A percentile compares a stretch with the other conserved stretches of the same genome.
These are phyloP conservation scores for Pichia sp. DNA, from an alignment of 1,139 yeast genomes.

Conservation along the genomic window DNA sequence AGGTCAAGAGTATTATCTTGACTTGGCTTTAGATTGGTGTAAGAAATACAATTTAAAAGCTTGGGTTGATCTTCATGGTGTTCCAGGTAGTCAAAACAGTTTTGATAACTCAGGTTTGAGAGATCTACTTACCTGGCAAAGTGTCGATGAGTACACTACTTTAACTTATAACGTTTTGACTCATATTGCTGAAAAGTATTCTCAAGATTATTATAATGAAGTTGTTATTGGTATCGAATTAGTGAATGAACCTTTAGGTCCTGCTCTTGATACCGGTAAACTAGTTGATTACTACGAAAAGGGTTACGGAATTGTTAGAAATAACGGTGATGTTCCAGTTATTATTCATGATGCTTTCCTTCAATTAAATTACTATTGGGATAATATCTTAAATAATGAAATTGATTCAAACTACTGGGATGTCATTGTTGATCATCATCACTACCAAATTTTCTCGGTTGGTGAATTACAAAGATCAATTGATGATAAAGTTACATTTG, in stretches of 20 bases:
- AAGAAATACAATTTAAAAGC: constrained; percentile 55
- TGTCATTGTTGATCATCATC: constrained; percentile 58
- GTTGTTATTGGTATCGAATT: constrained; percentile 55
- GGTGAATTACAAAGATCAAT: constrained; percentile 35
- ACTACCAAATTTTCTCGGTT: constrained; percentile 51
- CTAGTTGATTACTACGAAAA: constrained; percentile 38
- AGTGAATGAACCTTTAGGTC: constrained; percentile 59
- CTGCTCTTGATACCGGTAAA: constrained; percentile 34
- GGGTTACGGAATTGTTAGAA: constrained; percentile 36
- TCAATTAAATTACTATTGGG: constrained; percentile 44
- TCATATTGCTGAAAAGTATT: constrained; percentile 41
- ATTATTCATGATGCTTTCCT: constrained; percentile 54
- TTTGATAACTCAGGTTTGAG: constrained; percentile 91
- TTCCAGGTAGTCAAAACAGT: constrained; percentile 96
- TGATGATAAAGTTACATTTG: constrained; percentile 33
- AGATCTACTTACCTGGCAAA: constrained; percentile 55
- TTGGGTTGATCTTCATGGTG: constrained; percentile 94
- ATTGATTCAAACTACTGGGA: constrained; percentile 27
- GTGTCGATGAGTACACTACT: constrained; percentile 40
- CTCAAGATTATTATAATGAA: constrained; percentile 37
- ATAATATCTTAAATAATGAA: constrained; percentile 36
- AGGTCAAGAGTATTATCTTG: constrained; percentile 49
- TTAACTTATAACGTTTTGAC: constrained; percentile 41
- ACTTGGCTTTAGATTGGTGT: constrained; percentile 72
- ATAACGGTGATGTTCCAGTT: constrained; percentile 34